phyloP scores from a whole-genome alignment of 1,284 basidiomycete genomes.

The Cutaneotrichosporon spelunceum region DNA sequence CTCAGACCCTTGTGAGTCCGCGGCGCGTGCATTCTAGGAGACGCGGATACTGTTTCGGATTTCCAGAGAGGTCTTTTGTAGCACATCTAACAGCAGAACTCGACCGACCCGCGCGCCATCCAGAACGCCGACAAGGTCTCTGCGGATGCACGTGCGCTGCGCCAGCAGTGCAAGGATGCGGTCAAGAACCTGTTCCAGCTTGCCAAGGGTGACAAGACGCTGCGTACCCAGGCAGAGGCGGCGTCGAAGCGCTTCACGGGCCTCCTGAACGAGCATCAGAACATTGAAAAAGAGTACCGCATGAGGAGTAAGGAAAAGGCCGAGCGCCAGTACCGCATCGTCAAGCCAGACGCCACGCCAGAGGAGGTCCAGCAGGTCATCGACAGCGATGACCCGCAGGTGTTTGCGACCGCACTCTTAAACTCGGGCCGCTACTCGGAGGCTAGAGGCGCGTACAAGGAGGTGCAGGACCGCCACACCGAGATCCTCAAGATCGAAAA shows the following conservation, averaged over 20 bases:
- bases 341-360: conserved; percentile 83
- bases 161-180: conserved; percentile 68
- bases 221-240: conserved; percentile 70
- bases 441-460: conserved; percentile 76
- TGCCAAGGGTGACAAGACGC: conserved; percentile 73
- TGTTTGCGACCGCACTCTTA: conserved; percentile 84
- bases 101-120: conserved; percentile 45
- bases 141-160: conserved; percentile 71
- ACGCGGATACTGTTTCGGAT: neutral
- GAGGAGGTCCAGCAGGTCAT: conserved; percentile 78
- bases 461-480: conserved; percentile 86
- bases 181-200: conserved; percentile 73
- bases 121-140: conserved; percentile 64
- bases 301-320: conserved; percentile 90
- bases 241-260: conserved; percentile 54
- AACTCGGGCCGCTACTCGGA: conserved; percentile 79
- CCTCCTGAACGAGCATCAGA: conserved; percentile 62
- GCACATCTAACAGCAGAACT: conserved; percentile 32
- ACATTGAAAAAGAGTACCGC: conserved; percentile 88
- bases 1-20: conserved; percentile 3
- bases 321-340: conserved; percentile 95
- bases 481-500: conserved; percentile 83
- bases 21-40: neutral
- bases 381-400: conserved; percentile 70
- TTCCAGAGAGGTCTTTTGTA: neutral